Conservation (phyloP, 2,329 filamentous ascomycete genomes). For the Xylariomycetidae sp. region DNA sequence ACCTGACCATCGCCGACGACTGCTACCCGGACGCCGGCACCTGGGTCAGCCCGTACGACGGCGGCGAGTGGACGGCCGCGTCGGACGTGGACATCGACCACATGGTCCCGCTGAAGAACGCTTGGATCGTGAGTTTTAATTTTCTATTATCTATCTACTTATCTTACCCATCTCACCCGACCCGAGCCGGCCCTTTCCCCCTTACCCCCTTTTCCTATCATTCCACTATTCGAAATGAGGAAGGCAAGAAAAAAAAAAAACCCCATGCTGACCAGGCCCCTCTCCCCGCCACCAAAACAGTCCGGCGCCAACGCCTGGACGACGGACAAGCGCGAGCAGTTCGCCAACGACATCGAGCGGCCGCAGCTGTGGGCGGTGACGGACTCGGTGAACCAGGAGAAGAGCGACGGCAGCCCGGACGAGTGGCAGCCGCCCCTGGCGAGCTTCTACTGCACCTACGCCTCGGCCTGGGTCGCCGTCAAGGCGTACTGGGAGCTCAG, state of each 20-base stretch:
- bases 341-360: constrained; percentile 72
- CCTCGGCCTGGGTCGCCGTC: constrained; percentile 70
- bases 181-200: too few species aligned
- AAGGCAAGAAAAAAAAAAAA: too few species aligned
- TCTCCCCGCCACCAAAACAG: too few species aligned
- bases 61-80: constrained; percentile 62
- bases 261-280: too few species aligned
- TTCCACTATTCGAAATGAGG: not conserved
- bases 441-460: constrained; percentile 73
- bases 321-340: constrained; percentile 57
- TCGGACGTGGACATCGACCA: constrained; percentile 79
- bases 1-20: constrained; percentile 51
- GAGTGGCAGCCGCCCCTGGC: constrained; percentile 67
- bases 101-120: constrained; percentile 75
- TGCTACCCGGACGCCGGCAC: constrained; percentile 62
- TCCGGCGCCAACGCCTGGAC: constrained; percentile 72
- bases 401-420: constrained; percentile 68
- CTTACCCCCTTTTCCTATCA: not conserved
- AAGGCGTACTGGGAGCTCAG: constrained; percentile 68
- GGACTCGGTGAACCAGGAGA: constrained; percentile 66
- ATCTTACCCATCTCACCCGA: too few species aligned
- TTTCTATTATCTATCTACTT: too few species aligned
- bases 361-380: constrained; percentile 79
- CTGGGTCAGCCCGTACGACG: constrained; percentile 73
- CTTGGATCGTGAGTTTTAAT: constrained; percentile 58